Conservation (phyloP, 2,329 filamentous ascomycete species). For the Aspergillus bombycis region DNA sequence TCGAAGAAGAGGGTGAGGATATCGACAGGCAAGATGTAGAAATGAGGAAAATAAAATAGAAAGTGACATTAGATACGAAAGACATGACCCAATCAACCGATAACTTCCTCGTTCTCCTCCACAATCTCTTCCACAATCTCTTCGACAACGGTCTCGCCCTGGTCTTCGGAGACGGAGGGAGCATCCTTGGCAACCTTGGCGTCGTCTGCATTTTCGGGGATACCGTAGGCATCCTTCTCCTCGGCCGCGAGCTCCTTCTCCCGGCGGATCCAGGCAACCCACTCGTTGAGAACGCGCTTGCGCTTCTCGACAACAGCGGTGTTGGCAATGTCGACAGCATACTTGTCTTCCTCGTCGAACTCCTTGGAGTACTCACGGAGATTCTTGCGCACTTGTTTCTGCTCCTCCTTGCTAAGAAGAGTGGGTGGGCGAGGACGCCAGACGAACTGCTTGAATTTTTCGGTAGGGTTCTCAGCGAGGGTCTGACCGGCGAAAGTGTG, state of each 20-base stretch:
- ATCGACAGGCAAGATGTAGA: constrained; percentile 31
- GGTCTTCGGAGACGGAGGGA: constrained; percentile 61
- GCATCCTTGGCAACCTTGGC: constrained; percentile 54
- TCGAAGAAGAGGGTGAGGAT: constrained; percentile 27
- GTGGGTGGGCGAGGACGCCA: constrained; percentile 92
- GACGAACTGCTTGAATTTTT: constrained; percentile 96
- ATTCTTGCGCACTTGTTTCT: constrained; percentile 97
- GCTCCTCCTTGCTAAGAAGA: constrained; percentile 94
- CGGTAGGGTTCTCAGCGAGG: constrained; percentile 85
- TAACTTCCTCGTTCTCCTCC: constrained; percentile 80
- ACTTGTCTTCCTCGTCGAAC: constrained; percentile 94
- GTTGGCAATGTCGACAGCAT: constrained; percentile 91
- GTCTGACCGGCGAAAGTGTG: constrained; percentile 94
- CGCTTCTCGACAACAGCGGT: constrained; percentile 89
- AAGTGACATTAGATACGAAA: constrained; percentile 37
- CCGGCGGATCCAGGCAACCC: constrained; percentile 78
- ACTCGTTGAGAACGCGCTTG: constrained; percentile 81
- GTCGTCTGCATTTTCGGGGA: constrained; percentile 68
- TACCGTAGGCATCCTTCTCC: constrained; percentile 69
- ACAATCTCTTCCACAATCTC: constrained; percentile 84
- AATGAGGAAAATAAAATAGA: constrained; percentile 29
- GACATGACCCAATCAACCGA: constrained; percentile 42
- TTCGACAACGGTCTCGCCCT: constrained; percentile 79
- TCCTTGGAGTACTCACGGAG: constrained; percentile 92
- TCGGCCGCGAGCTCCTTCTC: constrained; percentile 72